Conservation (phyloP, 176 grass and related monocot genomes). For the Poa pratensis region DNA sequence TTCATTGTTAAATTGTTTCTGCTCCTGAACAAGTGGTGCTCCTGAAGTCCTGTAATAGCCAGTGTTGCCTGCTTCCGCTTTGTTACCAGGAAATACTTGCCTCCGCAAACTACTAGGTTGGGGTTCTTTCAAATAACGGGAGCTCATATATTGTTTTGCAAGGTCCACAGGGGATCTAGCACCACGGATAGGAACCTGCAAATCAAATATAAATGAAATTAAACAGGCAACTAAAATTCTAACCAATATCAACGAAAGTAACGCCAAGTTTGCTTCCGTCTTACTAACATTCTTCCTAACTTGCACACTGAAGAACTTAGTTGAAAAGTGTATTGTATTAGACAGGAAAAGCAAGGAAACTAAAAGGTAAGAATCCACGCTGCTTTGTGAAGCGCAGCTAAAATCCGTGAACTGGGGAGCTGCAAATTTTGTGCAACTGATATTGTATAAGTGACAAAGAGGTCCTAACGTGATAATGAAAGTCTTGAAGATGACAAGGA, state of each 20-base stretch:
- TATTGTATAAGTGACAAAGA: neutral
- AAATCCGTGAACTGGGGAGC: neutral
- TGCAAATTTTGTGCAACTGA: constrained; percentile 11
- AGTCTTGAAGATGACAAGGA: neutral
- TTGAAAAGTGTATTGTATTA: neutral
- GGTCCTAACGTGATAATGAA: constrained; percentile 4
- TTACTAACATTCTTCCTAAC: constrained; percentile 28
- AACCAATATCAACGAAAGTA: neutral
- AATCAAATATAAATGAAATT: constrained; percentile 27
- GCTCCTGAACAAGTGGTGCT: constrained; percentile 39
- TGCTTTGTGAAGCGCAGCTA: neutral
- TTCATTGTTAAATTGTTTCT: constrained; percentile 36
- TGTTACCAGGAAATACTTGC: constrained; percentile 47
- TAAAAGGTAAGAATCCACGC: neutral
- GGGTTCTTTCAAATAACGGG: constrained; percentile 44
- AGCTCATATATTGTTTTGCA: constrained; percentile 73
- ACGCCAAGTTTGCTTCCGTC: constrained; percentile 21
- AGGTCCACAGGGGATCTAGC: constrained; percentile 60
- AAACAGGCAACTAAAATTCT: constrained; percentile 5
- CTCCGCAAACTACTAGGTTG: constrained; percentile 44
- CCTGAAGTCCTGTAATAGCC: constrained; percentile 37
- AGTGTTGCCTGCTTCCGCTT: constrained; percentile 47
- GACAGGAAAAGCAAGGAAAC: constrained; percentile 12
- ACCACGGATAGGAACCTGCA: constrained; percentile 45
- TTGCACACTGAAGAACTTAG: constrained; percentile 17